Base-by-base conservation (phyloP, 345 rosid species). In the Rhodamnia argentea region DNA sequence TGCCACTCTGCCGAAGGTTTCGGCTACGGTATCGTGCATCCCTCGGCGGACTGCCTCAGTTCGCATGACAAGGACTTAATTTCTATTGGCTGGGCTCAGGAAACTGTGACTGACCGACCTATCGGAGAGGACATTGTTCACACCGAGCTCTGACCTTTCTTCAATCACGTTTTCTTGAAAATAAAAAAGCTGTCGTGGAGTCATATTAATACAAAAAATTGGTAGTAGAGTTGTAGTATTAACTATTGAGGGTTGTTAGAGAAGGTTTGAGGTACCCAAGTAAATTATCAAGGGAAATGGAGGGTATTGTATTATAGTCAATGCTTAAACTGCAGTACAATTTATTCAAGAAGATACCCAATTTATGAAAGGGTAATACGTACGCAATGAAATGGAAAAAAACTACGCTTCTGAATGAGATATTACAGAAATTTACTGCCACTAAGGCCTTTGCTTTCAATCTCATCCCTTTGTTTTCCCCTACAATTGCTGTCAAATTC, bases 1-100 rank as follows among this genome's bases (percentile, higher is more conserved):
- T 98, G 99, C 92, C 89, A 98, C 90, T 94, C 99, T 0, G 99
- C 98, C 1, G 91, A 93, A 91, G 99, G 99, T 58, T 93, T 93
- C 82, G 94, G 95, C 54, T 93, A 92, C 1, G 98, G 99, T 15
- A 55, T 92, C 1, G 95, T 98, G 70, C 96, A 94, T 90, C 99
- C 99, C 42, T 94, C 98, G 20, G 98, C 95, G 0, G 99, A 98
- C 87, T 98, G 99, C 93, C 90, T 98, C 57, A 91, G 59, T 85
- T 94, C 99, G 29, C 89, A 93, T 2, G 93, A 93, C 86, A 94
- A 96, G 89, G 89, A 89, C 85, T 87, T 54, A 50, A 23, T 29
- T 55, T 13, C 57, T 13, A 20, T 29, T 14, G 85, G 83, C 26
- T 70, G 26, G 52, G 50, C 81, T 6, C 87, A 84, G 83, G 76